Conservation (phyloP, 176 grass and related monocot genomes). For the Luzula sylvatica region DNA sequence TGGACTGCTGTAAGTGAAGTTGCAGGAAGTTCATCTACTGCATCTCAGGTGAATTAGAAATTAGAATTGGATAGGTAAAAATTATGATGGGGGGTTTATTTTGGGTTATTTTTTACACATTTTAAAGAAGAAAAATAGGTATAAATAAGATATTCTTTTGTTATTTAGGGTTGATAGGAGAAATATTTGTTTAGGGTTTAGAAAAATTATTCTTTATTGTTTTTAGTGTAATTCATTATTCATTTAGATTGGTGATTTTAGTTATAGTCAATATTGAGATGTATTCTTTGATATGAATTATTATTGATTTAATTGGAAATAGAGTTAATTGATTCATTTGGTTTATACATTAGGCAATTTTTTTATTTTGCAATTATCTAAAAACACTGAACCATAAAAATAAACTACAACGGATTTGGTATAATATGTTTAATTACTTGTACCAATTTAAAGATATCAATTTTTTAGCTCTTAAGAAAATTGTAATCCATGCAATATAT, state of each 20-base stretch:
- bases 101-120: not conserved
- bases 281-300: not conserved
- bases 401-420: too few species aligned
- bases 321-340: too few species aligned
- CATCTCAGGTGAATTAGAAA: constrained; percentile 26
- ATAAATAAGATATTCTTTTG: not conserved
- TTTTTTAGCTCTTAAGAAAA: too few species aligned
- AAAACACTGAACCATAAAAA: too few species aligned
- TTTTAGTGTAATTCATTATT: constrained; percentile 16
- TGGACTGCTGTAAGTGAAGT: constrained; percentile 39
- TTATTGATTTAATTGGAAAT: too few species aligned
- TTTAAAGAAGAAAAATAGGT: constrained; percentile 9
- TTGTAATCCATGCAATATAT: too few species aligned
- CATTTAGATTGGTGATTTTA: not conserved
- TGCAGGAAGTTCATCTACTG: constrained; percentile 38
- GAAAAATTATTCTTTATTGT: constrained; percentile 16
- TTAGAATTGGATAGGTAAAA: constrained; percentile 2
- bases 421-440: too few species aligned
- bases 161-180: constrained; percentile 18
- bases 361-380: too few species aligned
- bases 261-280: not conserved
- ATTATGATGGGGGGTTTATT: not conserved
- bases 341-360: too few species aligned
- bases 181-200: constrained; percentile 21
- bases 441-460: too few species aligned